Evolutionary conservation across 495 filamentous ascomycete species (phyloP), one percentile per base, ranked within the genome.

Genomic region (Podospora sp.): DNA sequence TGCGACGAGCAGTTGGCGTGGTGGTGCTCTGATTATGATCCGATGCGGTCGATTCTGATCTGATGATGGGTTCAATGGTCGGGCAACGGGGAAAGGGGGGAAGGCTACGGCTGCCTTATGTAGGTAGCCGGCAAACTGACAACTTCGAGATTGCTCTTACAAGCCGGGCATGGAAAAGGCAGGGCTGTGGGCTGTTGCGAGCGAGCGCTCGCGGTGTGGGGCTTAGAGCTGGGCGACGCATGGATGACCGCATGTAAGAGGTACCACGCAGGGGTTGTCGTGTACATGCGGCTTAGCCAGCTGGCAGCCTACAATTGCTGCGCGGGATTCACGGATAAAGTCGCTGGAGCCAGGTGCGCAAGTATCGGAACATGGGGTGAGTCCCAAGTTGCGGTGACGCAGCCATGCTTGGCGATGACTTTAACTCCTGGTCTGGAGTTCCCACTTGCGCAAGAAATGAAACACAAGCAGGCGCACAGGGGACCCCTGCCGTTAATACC

Each of bases 81-180:
- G 62, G 65, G 53, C 50, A 61, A 56, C 40, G 67, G 46, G 52
- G 40, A 69, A 67, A 58, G 61, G 62, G 75, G 69, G 73, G 75
- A 75, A 74, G 79, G 76, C 68, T 73, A 66, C 58, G 69, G 72
- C 65, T 72, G 73, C 73, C 77, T 82, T 83, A 83, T 83, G 77
- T 82, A 81, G 72, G 70, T 63, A 65, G 62, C 70, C 68, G 68
- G 57, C 64, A 66, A 14, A 71, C 65, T 73, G 69, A 73, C 63
- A 71, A 67, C 63, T 64, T 72, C 71, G 60, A 78, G 74, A 78
- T 77, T 77, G 56, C 74, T 68, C 69, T 71, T 63, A 65, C 66
- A 73, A 68, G 69, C 70, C 72, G 70, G 68, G 60, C 68, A 67
- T 52, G 67, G 67, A 69, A 63, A 71, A 63, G 60, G 73, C 76